Conservation (phyloP, 2,329 filamentous ascomycete genomes). For the Neocucurbitaria cava region DNA sequence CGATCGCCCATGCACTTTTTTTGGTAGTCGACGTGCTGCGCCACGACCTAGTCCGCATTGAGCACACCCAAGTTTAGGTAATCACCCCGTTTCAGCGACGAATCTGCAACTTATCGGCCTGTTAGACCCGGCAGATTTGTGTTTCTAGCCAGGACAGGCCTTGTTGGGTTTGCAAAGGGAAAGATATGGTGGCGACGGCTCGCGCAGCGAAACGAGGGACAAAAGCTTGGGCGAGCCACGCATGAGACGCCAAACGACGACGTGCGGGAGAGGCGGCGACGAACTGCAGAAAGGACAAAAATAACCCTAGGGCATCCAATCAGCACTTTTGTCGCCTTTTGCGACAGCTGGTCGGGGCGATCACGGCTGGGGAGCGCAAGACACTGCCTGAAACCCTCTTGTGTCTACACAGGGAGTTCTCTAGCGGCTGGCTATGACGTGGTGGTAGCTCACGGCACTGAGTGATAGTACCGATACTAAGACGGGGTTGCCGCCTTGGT, state of each 20-base stretch:
- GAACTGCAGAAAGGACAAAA: not conserved
- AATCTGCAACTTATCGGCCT: not conserved
- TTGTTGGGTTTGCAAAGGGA: not conserved
- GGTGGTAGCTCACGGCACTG: not conserved
- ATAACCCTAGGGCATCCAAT: not conserved
- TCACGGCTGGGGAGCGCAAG: not conserved
- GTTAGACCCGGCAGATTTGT: not conserved
- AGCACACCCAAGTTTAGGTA: not conserved
- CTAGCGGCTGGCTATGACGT: constrained; percentile 15
- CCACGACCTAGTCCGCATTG: constrained; percentile 10
- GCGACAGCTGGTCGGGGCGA: not conserved
- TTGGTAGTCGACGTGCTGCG: constrained; percentile 17
- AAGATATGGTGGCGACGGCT: not conserved
- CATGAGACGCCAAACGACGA: not conserved
- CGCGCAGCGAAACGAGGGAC: not conserved
- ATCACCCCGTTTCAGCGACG: constrained; percentile 5
- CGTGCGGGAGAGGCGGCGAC: not conserved
- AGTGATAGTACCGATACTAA: constrained; percentile 8
- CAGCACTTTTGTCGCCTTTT: not conserved
- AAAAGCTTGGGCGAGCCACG: not conserved
- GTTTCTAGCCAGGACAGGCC: not conserved
- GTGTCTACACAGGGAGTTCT: constrained; percentile 3
- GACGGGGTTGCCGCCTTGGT: constrained; percentile 13
- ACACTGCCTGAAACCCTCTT: not conserved
- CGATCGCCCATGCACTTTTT: constrained; percentile 7